Percentiles rank a stretch among this genome's conserved stretches.
These are phyloP conservation scores for Talaromyces atroroseus DNA, from an alignment of 2,329 filamentous ascomycete species.

Conservation along the genomic window DNA sequence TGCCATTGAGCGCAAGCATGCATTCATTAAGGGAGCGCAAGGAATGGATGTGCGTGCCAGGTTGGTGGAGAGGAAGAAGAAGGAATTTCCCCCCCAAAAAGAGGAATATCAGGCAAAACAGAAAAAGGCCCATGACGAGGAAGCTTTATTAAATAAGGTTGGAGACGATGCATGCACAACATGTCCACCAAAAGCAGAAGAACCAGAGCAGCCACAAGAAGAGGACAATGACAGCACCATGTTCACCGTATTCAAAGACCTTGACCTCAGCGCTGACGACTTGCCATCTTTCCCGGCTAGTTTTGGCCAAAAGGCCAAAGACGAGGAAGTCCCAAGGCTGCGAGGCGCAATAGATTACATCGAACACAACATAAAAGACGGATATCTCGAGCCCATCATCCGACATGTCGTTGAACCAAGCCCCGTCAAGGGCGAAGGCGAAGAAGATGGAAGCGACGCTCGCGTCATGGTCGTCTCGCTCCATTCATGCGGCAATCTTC, in stretches of 20 bases:
- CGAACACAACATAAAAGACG: conserved; percentile 41
- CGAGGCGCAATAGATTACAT: conserved; percentile 38
- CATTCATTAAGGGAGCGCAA: conserved; percentile 81
- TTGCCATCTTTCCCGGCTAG: conserved; percentile 9
- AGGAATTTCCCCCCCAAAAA: conserved; percentile 40
- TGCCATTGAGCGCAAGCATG: conserved; percentile 80
- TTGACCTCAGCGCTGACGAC: conserved; percentile 28
- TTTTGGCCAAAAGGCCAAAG: conserved; percentile 12
- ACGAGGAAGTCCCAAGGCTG: conserved; percentile 16
- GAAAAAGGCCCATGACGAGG: conserved; percentile 48
- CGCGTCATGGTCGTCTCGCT: conserved; percentile 83
- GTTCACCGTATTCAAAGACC: conserved; percentile 31
- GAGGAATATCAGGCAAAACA: conserved; percentile 53
- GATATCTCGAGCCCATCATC: conserved; percentile 37
- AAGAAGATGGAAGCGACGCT: conserved; percentile 16
- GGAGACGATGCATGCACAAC: background rate
- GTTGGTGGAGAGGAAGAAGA: conserved; percentile 64
- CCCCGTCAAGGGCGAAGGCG: background rate
- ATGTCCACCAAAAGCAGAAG: conserved; percentile 63
- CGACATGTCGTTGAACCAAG: conserved; percentile 29
- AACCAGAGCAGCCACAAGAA: background rate
- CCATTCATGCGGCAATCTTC: conserved; percentile 95
- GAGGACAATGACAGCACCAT: conserved; percentile 22
- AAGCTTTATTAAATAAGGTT: background rate
- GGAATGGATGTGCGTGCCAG: conserved; percentile 78